Evolutionary conservation across 106 monocot genomes (phyloP).

Genomic region (Apostasia ramifera): DNA sequence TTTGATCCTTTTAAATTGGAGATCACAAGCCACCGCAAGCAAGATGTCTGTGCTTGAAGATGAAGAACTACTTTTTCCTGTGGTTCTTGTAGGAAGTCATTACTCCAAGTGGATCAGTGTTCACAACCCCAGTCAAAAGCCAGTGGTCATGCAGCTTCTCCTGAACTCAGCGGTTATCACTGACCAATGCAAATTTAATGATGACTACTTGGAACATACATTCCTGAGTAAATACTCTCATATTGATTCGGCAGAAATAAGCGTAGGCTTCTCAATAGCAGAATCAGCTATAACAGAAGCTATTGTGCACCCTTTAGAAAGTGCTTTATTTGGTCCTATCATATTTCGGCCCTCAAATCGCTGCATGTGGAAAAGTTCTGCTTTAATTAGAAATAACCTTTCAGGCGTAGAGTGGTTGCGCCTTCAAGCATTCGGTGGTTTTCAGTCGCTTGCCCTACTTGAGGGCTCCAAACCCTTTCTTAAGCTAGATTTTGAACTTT

Average conservation of each 20-base stretch:
- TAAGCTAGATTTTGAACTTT: slow-evolving; percentile 50
- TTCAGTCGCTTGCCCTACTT: slow-evolving; percentile 40
- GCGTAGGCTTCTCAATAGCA: slow-evolving; percentile 56
- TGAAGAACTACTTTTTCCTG: slow-evolving; percentile 53
- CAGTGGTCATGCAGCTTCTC: slow-evolving; percentile 61
- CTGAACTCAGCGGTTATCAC: slow-evolving; percentile 56
- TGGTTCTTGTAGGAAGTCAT: slow-evolving; percentile 46
- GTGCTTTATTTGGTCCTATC: slow-evolving; percentile 60
- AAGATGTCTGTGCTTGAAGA: slow-evolving; percentile 58
- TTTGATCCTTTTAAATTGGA: slow-evolving; percentile 59
- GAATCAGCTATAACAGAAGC: slow-evolving; percentile 53
- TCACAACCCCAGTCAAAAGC: slow-evolving; percentile 50
- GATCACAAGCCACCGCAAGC: slow-evolving; percentile 52
- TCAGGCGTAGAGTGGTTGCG: slow-evolving; percentile 82
- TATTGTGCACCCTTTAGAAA: slow-evolving; percentile 40
- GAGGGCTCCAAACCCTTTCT: slow-evolving; percentile 56
- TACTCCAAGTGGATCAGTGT: slow-evolving; percentile 58
- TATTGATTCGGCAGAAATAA: slow-evolving; percentile 20
- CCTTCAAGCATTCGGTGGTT: slow-evolving; percentile 59
- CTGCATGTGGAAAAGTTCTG: slow-evolving; percentile 78
- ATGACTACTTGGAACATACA: slow-evolving; percentile 23
- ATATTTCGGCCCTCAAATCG: slow-evolving; percentile 54
- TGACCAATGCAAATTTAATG: slow-evolving; percentile 40
- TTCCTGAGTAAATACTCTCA: slow-evolving; percentile 15
- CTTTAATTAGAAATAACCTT: slow-evolving; percentile 73